These are phyloP conservation scores for Thalassiosira hispida DNA, from an alignment of 352 stramenopile genomes.

Conservation along the genomic window DNA sequence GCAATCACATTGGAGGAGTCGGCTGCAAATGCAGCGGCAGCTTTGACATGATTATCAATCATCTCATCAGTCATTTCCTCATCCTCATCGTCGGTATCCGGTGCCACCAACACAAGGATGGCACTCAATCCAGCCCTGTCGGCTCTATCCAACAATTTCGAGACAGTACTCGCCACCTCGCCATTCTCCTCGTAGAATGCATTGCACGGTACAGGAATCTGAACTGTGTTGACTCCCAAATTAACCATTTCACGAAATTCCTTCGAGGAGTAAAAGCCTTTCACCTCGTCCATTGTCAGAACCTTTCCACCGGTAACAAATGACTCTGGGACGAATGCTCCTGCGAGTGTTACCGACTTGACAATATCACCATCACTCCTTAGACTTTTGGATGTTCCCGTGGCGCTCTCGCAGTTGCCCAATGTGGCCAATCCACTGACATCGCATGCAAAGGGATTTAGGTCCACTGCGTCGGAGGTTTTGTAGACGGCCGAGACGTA, in stretches of 20 bases:
- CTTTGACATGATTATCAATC: slow-evolving; percentile 29
- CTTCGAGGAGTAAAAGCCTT: slow-evolving; percentile 50
- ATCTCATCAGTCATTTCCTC: neutral
- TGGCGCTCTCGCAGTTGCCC: slow-evolving; percentile 16
- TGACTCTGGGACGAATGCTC: slow-evolving; percentile 56
- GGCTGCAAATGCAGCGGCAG: slow-evolving; percentile 49
- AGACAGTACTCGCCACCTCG: slow-evolving; percentile 25
- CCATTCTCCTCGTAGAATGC: slow-evolving; percentile 39
- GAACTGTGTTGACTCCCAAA: slow-evolving; percentile 73
- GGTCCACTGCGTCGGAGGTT: slow-evolving; percentile 27
- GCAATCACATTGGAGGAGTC: slow-evolving; percentile 38
- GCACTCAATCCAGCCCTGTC: slow-evolving; percentile 40
- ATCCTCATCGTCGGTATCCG: slow-evolving; percentile 27
- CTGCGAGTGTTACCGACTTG: slow-evolving; percentile 64
- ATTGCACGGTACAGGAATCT: slow-evolving; percentile 63
- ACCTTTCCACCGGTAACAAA: slow-evolving; percentile 54
- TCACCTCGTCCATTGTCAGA: slow-evolving; percentile 49
- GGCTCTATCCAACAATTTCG: slow-evolving; percentile 35
- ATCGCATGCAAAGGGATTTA: slow-evolving; percentile 64
- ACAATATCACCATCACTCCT: slow-evolving; percentile 37
- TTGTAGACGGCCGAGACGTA: slow-evolving; percentile 61
- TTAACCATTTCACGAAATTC: slow-evolving; percentile 73
- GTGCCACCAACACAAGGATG: slow-evolving; percentile 54
- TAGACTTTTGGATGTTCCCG: slow-evolving; percentile 4
- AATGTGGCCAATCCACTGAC: slow-evolving; percentile 66